A percentile compares a stretch with the other conserved stretches of the same genome.
phyloP scores from a whole-genome alignment of 108 stramenopile genomes.

The Cyclotella kingstonii region DNA sequence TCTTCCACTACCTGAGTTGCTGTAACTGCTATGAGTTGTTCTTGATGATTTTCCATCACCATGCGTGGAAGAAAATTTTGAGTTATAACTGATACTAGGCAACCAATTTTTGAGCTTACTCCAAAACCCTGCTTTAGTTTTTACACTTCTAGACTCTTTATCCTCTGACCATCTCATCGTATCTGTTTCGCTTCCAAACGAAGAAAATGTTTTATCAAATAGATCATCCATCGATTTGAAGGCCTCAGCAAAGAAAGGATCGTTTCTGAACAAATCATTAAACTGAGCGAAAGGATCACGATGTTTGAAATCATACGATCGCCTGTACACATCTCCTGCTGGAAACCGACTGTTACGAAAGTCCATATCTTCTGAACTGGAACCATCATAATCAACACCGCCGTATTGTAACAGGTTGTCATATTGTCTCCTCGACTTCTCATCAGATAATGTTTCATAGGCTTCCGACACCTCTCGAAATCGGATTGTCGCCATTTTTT shows the following conservation, averaged over 20 bases:
- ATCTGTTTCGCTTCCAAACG: conserved; percentile 19
- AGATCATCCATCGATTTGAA: conserved; percentile 58
- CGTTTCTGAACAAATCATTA: conserved; percentile 59
- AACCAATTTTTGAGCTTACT: conserved; percentile 24
- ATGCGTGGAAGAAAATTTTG: conserved; percentile 3
- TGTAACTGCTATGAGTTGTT: conserved; percentile 22
- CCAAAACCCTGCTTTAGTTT: conserved; percentile 44
- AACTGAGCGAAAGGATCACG: conserved; percentile 62
- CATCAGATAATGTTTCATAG: conserved; percentile 90
- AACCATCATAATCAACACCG: conserved; percentile 6
- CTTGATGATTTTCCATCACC: conserved; percentile 11
- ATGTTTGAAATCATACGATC: conserved; percentile 6
- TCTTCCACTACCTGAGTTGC: conserved; percentile 3
- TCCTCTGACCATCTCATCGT: not conserved
- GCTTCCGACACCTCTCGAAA: conserved; percentile 93
- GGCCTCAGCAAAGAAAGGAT: conserved; percentile 64
- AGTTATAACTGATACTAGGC: conserved; percentile 38
- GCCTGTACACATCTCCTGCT: not conserved
- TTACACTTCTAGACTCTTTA: not conserved
- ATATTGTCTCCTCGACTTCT: conserved; percentile 77
- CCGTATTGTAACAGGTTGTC: conserved; percentile 86
- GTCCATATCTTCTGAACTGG: conserved; percentile 12
- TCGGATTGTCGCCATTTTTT: conserved; percentile 47
- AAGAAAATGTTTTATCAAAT: conserved; percentile 36
- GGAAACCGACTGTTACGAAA: conserved; percentile 12